Evolutionary conservation across 225 moss, liverwort and hornwort species (phyloP).

Genomic region (Marchantia polymorpha): DNA sequence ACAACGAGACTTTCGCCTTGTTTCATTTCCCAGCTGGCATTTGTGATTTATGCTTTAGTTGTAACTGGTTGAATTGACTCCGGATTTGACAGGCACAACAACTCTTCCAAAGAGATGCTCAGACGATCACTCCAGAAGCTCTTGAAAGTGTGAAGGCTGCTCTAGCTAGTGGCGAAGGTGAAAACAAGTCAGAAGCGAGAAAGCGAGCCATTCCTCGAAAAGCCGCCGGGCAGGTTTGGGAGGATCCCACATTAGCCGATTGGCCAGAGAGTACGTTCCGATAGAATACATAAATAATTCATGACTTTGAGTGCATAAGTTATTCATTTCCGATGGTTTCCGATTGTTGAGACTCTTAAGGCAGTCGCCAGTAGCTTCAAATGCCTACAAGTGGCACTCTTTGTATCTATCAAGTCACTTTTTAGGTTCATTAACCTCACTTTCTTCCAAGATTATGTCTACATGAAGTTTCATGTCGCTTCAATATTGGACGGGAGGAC

Average conservation of each 20-base stretch:
- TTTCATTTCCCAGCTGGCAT: neutral
- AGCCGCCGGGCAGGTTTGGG: conserved; percentile 77
- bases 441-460: no score
- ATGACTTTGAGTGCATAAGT: no score
- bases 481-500: no score
- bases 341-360: no score
- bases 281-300: no score
- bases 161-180: conserved; percentile 87
- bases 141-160: conserved; percentile 96
- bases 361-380: no score
- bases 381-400: no score
- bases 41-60: neutral
- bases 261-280: conserved; percentile 79
- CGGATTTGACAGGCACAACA: conserved; percentile 70
- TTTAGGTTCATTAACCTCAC: no score
- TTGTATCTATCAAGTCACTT: no score
- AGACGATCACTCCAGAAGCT: conserved; percentile 91
- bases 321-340: no score
- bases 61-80: neutral
- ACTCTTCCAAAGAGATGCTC: conserved; percentile 88
- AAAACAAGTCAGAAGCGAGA: conserved; percentile 81
- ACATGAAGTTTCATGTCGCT: no score
- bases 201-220: conserved; percentile 81
- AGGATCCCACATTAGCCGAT: conserved; percentile 77
- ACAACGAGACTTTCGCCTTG: neutral